Conservation (phyloP, 352 stramenopile genomes). For the Halophytophthora batemanensis region DNA sequence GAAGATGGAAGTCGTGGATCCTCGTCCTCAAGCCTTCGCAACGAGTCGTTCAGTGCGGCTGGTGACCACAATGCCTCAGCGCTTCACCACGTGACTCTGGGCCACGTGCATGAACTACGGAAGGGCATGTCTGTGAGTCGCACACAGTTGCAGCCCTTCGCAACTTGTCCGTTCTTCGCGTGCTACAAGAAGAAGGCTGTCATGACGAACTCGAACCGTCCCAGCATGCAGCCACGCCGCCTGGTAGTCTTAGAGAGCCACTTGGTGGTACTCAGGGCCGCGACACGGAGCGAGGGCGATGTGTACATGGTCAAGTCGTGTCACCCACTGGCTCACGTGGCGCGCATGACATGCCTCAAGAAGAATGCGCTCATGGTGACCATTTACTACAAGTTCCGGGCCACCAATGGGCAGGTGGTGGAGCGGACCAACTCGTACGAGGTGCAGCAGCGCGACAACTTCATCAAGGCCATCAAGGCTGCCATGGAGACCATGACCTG, state of each 20-base stretch:
- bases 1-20: slow-evolving; percentile 34
- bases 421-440: slow-evolving; percentile 81
- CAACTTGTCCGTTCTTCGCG: slow-evolving; percentile 76
- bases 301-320: slow-evolving; percentile 77
- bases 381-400: slow-evolving; percentile 85
- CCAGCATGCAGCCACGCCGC: slow-evolving; percentile 53
- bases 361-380: slow-evolving; percentile 88
- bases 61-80: slow-evolving; percentile 20
- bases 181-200: slow-evolving; percentile 83
- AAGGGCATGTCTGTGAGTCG: slow-evolving; percentile 75
- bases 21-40: slow-evolving; percentile 38
- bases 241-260: slow-evolving; percentile 73
- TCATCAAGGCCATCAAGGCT: slow-evolving; percentile 80
- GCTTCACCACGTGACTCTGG: slow-evolving; percentile 57
- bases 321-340: slow-evolving; percentile 66
- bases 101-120: slow-evolving; percentile 37
- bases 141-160: slow-evolving; percentile 63
- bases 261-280: slow-evolving; percentile 71
- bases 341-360: slow-evolving; percentile 86
- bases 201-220: slow-evolving; percentile 5
- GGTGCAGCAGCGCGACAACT: slow-evolving; percentile 83
- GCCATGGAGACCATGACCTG: slow-evolving; percentile 74
- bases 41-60: slow-evolving; percentile 30
- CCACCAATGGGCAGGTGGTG: slow-evolving; percentile 27
- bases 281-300: slow-evolving; percentile 65